phyloP scores from a whole-genome alignment of 2,329 filamentous ascomycete species.

The Hypoxylon sp. region DNA sequence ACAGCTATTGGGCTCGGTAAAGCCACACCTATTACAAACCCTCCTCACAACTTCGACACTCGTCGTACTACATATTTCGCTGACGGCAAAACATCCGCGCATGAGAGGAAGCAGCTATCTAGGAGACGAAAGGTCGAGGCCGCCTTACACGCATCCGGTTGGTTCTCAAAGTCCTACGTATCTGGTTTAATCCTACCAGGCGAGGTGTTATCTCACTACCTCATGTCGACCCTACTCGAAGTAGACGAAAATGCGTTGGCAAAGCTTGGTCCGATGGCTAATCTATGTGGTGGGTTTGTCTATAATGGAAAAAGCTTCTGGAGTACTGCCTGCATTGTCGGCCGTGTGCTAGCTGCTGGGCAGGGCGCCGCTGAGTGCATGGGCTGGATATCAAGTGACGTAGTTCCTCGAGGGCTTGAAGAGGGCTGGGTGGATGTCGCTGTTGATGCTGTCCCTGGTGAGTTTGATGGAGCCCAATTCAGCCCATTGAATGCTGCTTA shows the following conservation, averaged over 20 bases:
- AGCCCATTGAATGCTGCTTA: conserved; percentile 40
- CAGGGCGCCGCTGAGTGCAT: conserved; percentile 73
- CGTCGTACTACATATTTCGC: conserved; percentile 63
- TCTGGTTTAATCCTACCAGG: conserved; percentile 75
- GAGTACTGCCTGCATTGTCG: conserved; percentile 75
- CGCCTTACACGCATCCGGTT: conserved; percentile 69
- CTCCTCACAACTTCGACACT: conserved; percentile 54
- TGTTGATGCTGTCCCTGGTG: conserved; percentile 65
- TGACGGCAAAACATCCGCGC: conserved; percentile 45
- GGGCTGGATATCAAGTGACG: conserved; percentile 75
- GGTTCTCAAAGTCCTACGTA: conserved; percentile 76
- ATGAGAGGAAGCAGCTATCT: conserved; percentile 53
- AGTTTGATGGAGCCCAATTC: conserved; percentile 46
- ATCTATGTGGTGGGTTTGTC: conserved; percentile 73
- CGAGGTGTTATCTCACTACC: conserved; percentile 71
- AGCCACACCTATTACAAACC: conserved; percentile 57
- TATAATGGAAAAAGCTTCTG: conserved; percentile 75
- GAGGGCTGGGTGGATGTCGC: conserved; percentile 72
- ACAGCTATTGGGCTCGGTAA: conserved; percentile 60
- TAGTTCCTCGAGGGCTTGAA: conserved; percentile 63
- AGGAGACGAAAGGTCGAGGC: conserved; percentile 68
- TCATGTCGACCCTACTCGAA: conserved; percentile 75
- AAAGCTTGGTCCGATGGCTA: conserved; percentile 70
- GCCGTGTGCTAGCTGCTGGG: conserved; percentile 72
- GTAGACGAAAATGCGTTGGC: conserved; percentile 71